Evolutionary conservation across 176 grass and related monocot species (phyloP).

Genomic region (Aegilops bicornis): DNA sequence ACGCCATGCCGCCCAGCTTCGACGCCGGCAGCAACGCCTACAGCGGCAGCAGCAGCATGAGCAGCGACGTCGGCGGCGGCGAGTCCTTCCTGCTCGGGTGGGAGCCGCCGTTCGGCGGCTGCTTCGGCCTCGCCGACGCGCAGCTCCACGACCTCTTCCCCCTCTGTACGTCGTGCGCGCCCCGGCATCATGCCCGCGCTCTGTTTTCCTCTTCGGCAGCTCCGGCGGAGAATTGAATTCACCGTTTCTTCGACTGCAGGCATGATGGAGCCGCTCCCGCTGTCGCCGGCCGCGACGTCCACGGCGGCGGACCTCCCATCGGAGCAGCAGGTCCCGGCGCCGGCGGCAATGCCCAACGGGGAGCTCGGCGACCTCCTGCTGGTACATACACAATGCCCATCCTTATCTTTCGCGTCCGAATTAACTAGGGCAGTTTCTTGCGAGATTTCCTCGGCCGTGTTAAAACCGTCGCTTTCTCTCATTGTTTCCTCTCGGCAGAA

Average conservation of each 20-base stretch:
- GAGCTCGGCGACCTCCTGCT: conserved; percentile 62
- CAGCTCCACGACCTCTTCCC: conserved; percentile 62
- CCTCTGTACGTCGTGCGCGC: conserved; percentile 45
- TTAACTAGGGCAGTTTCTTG: conserved; percentile 8
- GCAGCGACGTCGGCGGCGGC: neutral
- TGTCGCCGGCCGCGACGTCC: conserved; percentile 8
- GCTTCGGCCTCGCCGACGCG: conserved; percentile 37
- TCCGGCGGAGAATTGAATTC: neutral
- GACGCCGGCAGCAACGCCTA: neutral
- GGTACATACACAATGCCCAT: conserved; percentile 19
- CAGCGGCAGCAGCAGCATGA: neutral
- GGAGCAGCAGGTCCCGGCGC: neutral
- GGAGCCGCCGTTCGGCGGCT: conserved; percentile 39
- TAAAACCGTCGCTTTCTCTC: conserved; percentile 5
- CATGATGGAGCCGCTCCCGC: conserved; percentile 26
- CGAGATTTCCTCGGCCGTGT: neutral
- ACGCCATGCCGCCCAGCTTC: conserved; percentile 21
- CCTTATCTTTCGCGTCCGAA: neutral
- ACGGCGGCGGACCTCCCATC: neutral
- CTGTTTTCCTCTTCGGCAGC: neutral
- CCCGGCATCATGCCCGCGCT: neutral
- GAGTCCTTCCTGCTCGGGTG: conserved; percentile 53
- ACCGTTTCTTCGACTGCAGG: neutral
- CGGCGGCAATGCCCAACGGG: conserved; percentile 26
- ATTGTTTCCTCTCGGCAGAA: conserved; percentile 30